phyloP scores from a whole-genome alignment of 106 monocot genomes.

The Platanthera guangdongensis region DNA sequence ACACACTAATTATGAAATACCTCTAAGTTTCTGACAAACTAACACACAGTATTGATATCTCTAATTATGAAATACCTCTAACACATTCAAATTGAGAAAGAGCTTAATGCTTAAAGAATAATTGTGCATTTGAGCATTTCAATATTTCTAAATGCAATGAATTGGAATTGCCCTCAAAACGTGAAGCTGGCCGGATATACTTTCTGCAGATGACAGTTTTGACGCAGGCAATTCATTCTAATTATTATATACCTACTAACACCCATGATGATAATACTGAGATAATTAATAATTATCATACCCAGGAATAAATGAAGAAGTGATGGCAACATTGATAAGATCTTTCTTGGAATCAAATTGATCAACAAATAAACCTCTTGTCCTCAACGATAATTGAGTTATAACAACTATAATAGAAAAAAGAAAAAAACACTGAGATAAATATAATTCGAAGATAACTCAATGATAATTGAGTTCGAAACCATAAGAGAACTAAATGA shows the following conservation, averaged over 20 bases:
- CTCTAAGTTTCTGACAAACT: too few relatives aligned
- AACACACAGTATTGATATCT: too few relatives aligned
- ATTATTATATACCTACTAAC: not conserved
- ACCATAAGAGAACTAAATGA: not conserved
- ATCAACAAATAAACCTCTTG: slow-evolving; percentile 81
- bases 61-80: too few relatives aligned
- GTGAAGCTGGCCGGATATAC: too few relatives aligned
- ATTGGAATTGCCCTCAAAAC: too few relatives aligned
- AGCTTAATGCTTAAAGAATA: too few relatives aligned
- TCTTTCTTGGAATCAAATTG: slow-evolving; percentile 96
- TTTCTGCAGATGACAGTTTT: too few relatives aligned
- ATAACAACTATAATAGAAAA: slow-evolving; percentile 59
- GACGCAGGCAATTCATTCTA: not conserved
- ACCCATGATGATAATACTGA: not conserved
- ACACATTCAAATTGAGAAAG: too few relatives aligned
- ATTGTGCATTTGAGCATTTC: too few relatives aligned
- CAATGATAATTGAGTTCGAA: too few relatives aligned
- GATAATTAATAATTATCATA: slow-evolving; percentile 18
- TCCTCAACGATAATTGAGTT: slow-evolving; percentile 79
- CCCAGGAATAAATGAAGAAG: slow-evolving; percentile 98
- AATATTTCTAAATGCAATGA: too few relatives aligned
- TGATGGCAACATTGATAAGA: slow-evolving; percentile 79
- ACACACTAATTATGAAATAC: too few relatives aligned
- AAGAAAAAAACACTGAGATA: not conserved
- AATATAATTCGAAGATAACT: not conserved